Conservation (phyloP, 805 yeast species). For the Ogataea paradorogensis region DNA sequence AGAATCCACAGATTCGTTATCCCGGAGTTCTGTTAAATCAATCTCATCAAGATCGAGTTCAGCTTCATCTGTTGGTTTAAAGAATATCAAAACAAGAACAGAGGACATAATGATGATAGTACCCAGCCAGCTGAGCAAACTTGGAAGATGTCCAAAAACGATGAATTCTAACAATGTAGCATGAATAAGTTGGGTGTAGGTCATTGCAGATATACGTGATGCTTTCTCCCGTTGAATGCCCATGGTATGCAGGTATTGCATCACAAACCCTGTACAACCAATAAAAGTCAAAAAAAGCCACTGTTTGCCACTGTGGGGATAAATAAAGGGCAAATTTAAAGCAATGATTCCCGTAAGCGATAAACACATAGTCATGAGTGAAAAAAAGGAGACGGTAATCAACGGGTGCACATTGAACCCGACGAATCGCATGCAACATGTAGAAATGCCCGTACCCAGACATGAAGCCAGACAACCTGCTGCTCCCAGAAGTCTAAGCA, state of each 20-base stretch:
- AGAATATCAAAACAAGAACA: constrained; percentile 58
- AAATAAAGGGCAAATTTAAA: constrained; percentile 50
- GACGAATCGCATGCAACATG: constrained; percentile 67
- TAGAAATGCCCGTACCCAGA: constrained; percentile 65
- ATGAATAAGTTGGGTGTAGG: constrained; percentile 73
- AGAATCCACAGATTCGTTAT: not conserved
- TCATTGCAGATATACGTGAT: constrained; percentile 69
- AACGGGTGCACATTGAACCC: constrained; percentile 81
- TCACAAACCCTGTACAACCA: constrained; percentile 77
- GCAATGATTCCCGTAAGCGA: constrained; percentile 50
- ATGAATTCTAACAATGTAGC: constrained; percentile 73
- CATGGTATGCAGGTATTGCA: constrained; percentile 75
- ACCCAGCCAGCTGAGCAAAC: constrained; percentile 65
- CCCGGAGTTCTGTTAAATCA: constrained; percentile 1
- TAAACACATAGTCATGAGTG: constrained; percentile 55
- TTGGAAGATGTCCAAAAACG: constrained; percentile 74
- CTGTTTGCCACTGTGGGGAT: constrained; percentile 60
- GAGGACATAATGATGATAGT: constrained; percentile 62
- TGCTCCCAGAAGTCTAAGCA: constrained; percentile 58
- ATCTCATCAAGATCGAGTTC: constrained; percentile 7
- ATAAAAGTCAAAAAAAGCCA: constrained; percentile 61
- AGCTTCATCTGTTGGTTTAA: constrained; percentile 36
- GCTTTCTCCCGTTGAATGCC: constrained; percentile 84
- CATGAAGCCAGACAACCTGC: constrained; percentile 64
- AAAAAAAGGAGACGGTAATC: constrained; percentile 73